Percentiles rank a stretch among this genome's conserved stretches.
Conservation (phyloP, 1,139 yeast species). For the Hyphopichia pseudoburtonii region DNA sequence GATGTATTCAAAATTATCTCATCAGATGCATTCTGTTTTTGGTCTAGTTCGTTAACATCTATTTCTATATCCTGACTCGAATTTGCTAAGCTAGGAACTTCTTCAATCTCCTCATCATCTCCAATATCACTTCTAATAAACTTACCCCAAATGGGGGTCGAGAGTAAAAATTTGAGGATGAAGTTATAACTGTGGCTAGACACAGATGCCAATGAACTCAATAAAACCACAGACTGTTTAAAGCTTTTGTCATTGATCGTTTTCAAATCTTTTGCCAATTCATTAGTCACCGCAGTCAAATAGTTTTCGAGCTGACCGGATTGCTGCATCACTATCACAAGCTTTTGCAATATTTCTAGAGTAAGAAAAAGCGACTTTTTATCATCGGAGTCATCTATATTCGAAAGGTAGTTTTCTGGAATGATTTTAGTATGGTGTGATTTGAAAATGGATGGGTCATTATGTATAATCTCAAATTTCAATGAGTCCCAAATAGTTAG, state of each 20-base stretch:
- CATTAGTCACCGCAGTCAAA: conserved; percentile 47
- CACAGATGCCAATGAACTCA: conserved; percentile 52
- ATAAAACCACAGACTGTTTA: conserved; percentile 59
- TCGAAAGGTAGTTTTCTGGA: conserved; percentile 27
- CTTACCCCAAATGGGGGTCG: conserved; percentile 39
- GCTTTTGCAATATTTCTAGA: conserved; percentile 44
- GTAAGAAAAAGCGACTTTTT: conserved; percentile 46
- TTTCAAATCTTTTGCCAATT: conserved; percentile 55
- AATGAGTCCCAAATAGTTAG: conserved; percentile 80
- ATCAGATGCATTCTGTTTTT: background rate
- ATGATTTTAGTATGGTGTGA: conserved; percentile 25
- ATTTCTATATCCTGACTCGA: conserved; percentile 4
- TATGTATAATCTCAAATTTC: conserved; percentile 82
- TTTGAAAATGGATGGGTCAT: conserved; percentile 45
- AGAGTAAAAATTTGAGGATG: conserved; percentile 39
- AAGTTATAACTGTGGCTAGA: conserved; percentile 42
- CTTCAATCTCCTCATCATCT: conserved; percentile 11
- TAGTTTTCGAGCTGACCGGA: conserved; percentile 28
- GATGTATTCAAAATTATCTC: conserved; percentile 45
- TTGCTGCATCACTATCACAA: conserved; percentile 31
- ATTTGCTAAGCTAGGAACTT: conserved; percentile 5
- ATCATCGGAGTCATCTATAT: conserved; percentile 39
- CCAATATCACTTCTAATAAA: conserved; percentile 23
- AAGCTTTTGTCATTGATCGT: conserved; percentile 53
- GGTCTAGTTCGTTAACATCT: conserved; percentile 17